Evolutionary conservation across 2,329 filamentous ascomycete species (phyloP).

Genomic region (Conoideocrella luteorostrata): DNA sequence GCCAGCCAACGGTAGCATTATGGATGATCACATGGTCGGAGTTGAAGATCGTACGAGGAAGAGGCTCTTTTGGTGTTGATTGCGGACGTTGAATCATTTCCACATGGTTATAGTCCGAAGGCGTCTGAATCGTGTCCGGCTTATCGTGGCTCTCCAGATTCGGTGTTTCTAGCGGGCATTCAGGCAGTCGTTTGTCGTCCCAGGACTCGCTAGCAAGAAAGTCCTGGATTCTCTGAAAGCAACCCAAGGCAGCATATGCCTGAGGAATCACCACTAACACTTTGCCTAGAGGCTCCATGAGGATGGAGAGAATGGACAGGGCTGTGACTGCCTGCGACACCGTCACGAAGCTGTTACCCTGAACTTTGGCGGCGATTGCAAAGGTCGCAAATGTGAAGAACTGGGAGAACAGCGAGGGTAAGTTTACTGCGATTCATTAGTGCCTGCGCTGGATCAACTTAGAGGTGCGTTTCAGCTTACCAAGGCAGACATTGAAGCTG

Average conservation of each 20-base stretch:
- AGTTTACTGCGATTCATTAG: too few species aligned
- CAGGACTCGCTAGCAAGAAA: conserved; percentile 24
- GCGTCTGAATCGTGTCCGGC: background rate
- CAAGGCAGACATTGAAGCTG: too few species aligned
- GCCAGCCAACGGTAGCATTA: conserved; percentile 12
- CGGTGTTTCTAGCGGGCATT: too few species aligned
- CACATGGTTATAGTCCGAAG: background rate
- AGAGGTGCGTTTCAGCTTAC: too few species aligned
- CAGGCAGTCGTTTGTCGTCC: conserved; percentile 7
- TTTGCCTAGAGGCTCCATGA: conserved; percentile 24
- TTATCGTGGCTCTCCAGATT: background rate
- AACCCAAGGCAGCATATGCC: conserved; percentile 26
- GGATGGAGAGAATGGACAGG: conserved; percentile 27
- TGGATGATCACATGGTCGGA: conserved; percentile 7
- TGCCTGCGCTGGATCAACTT: too few species aligned
- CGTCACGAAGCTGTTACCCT: conserved; percentile 24
- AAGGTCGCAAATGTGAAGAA: too few species aligned
- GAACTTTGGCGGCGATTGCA: conserved; percentile 28
- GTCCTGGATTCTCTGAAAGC: conserved; percentile 25
- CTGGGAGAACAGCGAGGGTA: too few species aligned
- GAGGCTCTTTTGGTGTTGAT: background rate
- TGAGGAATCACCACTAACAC: conserved; percentile 27
- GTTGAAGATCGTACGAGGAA: background rate
- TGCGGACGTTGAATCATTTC: too few species aligned
- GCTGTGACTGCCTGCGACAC: conserved; percentile 30